Percentiles rank a stretch among this genome's conserved stretches.
phyloP scores from a whole-genome alignment of 1,284 basidiomycete genomes.

The Heterobasidion irregulare region DNA sequence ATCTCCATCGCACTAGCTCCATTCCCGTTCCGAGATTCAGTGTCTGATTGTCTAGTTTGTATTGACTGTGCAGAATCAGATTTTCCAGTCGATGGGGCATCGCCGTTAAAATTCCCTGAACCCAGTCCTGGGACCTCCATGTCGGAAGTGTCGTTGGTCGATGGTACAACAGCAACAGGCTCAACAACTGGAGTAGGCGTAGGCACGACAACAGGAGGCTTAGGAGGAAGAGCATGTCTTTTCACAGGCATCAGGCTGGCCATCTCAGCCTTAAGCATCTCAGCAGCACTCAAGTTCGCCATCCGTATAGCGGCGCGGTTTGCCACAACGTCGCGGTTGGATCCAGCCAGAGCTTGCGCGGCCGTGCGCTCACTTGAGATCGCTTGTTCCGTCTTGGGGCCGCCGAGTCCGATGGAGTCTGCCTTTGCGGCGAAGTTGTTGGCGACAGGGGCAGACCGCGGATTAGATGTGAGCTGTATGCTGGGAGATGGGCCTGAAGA shows the following conservation, averaged over 20 bases:
- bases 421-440: conserved; percentile 68
- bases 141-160: conserved; percentile 5
- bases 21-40: neutral
- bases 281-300: conserved; percentile 95
- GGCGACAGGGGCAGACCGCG: conserved; percentile 32
- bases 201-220: conserved; percentile 14
- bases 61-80: neutral
- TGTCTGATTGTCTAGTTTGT: neutral
- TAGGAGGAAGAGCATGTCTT: conserved; percentile 28
- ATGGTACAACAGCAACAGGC: conserved; percentile 11
- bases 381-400: conserved; percentile 45
- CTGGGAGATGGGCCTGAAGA: conserved; percentile 44
- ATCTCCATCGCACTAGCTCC: conserved; percentile 3
- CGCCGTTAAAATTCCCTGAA: neutral
- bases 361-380: conserved; percentile 47
- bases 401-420: conserved; percentile 67
- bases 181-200: conserved; percentile 8
- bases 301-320: conserved; percentile 86
- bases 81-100: neutral
- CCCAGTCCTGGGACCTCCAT: conserved; percentile 25
- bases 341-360: conserved; percentile 62
- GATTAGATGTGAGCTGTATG: conserved; percentile 39
- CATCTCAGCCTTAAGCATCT: conserved; percentile 88
- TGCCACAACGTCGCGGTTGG: conserved; percentile 81
- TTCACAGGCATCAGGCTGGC: conserved; percentile 60